These are phyloP conservation scores for Juncus inflexus DNA, from an alignment of 176 grass and related monocot genomes.

Conservation along the genomic window DNA sequence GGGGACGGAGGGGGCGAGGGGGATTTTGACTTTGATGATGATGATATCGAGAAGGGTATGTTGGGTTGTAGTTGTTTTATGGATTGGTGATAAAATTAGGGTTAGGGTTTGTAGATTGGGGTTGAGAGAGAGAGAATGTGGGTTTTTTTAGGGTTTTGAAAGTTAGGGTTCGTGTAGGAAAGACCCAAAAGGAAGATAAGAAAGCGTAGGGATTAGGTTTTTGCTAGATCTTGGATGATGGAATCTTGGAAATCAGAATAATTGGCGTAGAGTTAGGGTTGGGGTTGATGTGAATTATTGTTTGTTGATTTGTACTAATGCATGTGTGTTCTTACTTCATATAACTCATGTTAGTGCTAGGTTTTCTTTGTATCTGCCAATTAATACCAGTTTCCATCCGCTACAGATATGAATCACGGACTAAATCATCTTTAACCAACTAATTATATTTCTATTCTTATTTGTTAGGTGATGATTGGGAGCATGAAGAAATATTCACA, in stretches of 20 bases:
- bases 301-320: too few relatives aligned
- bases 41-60: constrained; percentile 70
- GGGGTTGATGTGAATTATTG: too few relatives aligned
- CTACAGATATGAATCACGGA: too few relatives aligned
- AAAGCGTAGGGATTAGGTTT: not conserved
- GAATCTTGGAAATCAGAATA: not conserved
- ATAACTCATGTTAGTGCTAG: too few relatives aligned
- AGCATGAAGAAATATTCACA: constrained; percentile 88
- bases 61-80: not conserved
- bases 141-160: too few relatives aligned
- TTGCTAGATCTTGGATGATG: not conserved
- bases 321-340: too few relatives aligned
- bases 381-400: too few relatives aligned
- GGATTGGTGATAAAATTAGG: not conserved
- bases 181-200: not conserved
- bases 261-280: not conserved
- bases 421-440: too few relatives aligned
- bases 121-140: too few relatives aligned
- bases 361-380: too few relatives aligned
- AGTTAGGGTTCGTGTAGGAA: too few relatives aligned
- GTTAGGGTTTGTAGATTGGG: too few relatives aligned
- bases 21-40: constrained; percentile 72
- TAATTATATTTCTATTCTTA: not conserved
- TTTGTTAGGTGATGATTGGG: constrained; percentile 86
- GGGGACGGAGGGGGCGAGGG: constrained; percentile 52